Base-by-base conservation (phyloP, 768 basidiomycete species). In the Leccinum incarnatum region DNA sequence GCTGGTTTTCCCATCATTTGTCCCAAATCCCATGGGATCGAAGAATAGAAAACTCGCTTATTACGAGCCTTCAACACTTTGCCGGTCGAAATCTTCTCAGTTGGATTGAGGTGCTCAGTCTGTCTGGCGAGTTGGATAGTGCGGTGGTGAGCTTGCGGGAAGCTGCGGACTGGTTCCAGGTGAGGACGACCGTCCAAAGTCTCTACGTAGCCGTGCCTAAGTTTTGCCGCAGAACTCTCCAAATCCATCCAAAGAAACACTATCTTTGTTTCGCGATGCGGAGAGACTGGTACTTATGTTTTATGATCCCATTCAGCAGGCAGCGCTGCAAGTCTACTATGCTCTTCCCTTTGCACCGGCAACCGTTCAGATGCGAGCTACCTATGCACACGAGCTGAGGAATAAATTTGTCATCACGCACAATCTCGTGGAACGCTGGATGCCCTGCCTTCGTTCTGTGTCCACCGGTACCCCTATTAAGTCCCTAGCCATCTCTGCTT, bases 81-180 rank as follows among this genome's bases (percentile, higher is more conserved):
- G 58, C 52, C 25, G 53, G 27, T 3, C 27, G 21, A 51, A 53
- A 48, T 47, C 49, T 66, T 29, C 51, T 66, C 14, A 57, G 59
- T 46, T 66, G 65, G 65, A 60, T 66, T 10, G 65, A 66, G 30
- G 62, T 65, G 2, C 61, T 67, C 36, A 66, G 65, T 50, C 30
- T 66, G 7, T 56, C 55, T 19, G 65, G 65, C 37, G 62, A 59
- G 23, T 48, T 66, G 23, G 59, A 60, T 15, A 66, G 56, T 29
- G 61, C 58, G 23, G 54, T 63, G 11, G 27, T 56, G 2, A 66
- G 52, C 48, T 54, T 66, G 53, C 61, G 59, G 11, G 58, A 56
- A 21, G 51, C 34, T 45, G 48, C 25, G 4, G 49, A 60, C 21
- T 66, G 65, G 65, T 48, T 66, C 3, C 58, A 60, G 56, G 65